phyloP scores from a whole-genome alignment of 441 rosid species.

The Macaranga tanarius region DNA sequence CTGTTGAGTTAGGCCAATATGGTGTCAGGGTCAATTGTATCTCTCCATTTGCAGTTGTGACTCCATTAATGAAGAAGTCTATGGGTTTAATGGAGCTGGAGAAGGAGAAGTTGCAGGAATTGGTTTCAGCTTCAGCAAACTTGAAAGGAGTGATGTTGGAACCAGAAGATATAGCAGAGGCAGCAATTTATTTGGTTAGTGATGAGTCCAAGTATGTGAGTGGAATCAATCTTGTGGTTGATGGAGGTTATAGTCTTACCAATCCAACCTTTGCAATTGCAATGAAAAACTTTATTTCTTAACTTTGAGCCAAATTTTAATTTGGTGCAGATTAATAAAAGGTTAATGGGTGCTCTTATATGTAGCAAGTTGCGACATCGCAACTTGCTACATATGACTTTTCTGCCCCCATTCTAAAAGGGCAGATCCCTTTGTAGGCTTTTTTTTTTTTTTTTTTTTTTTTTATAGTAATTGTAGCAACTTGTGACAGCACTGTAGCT shows the following conservation, averaged over 20 bases:
- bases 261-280: slow-evolving; percentile 18
- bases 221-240: slow-evolving; percentile 40
- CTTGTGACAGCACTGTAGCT: no score
- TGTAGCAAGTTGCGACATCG: no score
- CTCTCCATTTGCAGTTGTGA: slow-evolving; percentile 32
- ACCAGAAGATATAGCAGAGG: slow-evolving; percentile 37
- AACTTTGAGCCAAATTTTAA: no score
- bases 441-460: no score
- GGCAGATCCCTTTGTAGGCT: no score
- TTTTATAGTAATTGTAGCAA: no score
- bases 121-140: slow-evolving; percentile 6
- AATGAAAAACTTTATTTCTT: not conserved
- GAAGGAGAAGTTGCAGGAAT: slow-evolving; percentile 15
- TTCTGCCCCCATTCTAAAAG: no score
- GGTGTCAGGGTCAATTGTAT: slow-evolving; percentile 52
- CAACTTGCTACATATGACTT: no score
- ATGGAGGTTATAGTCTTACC: slow-evolving; percentile 35
- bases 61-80: slow-evolving; percentile 20
- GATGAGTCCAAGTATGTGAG: slow-evolving; percentile 46
- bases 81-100: slow-evolving; percentile 10
- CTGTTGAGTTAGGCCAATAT: slow-evolving; percentile 43
- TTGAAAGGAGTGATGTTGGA: slow-evolving; percentile 31
- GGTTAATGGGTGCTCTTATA: no score
- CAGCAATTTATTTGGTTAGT: slow-evolving; percentile 41
- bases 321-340: no score